Evolutionary conservation across 2,329 filamentous ascomycete species (phyloP).

Genomic region (Mycosphaerella arachidis): DNA sequence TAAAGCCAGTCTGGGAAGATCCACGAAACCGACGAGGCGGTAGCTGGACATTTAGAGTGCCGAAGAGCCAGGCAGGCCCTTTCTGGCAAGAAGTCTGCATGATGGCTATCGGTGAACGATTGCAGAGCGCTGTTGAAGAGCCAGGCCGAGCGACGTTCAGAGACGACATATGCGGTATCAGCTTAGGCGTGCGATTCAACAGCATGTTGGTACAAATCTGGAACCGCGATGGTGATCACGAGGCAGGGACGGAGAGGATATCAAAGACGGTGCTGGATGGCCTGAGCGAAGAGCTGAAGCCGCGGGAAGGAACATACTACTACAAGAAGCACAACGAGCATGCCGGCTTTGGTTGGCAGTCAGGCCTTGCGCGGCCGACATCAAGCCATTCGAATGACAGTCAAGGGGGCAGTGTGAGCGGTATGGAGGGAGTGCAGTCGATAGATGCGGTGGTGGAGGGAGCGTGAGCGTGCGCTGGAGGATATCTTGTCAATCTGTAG

Average conservation of each 20-base stretch:
- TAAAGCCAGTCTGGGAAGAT: constrained; percentile 82
- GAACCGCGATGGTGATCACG: constrained; percentile 82
- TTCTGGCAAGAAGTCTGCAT: constrained; percentile 80
- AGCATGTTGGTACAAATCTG: constrained; percentile 84
- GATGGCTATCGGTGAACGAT: constrained; percentile 75
- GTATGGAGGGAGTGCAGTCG: constrained; percentile 2
- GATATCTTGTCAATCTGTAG: background rate
- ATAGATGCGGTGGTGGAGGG: constrained; percentile 7
- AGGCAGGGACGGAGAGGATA: constrained; percentile 71
- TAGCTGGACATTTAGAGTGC: constrained; percentile 87
- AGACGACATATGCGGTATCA: constrained; percentile 82
- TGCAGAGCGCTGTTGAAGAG: constrained; percentile 67
- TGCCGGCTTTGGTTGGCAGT: constrained; percentile 54
- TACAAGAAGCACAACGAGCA: constrained; percentile 87
- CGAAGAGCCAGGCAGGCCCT: constrained; percentile 65
- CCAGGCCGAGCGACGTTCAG: constrained; percentile 52
- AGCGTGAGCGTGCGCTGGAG: background rate
- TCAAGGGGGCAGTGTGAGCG: background rate
- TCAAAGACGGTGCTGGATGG: constrained; percentile 68
- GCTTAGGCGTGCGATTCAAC: constrained; percentile 83
- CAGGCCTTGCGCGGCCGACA: background rate
- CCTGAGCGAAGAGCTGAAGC: constrained; percentile 66
- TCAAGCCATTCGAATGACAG: background rate
- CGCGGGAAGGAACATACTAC: constrained; percentile 60
- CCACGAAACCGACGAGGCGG: constrained; percentile 80